Percentiles rank a stretch among this genome's conserved stretches.
Conservation (phyloP, 129 eudicot species). For the Daucus carota region DH1_v3.0 NC_030384.2:31635501-31636000, state of each 20-base stretch:
- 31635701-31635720: not conserved
- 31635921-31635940: not conserved
- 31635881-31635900: not conserved
- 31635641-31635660: not conserved
- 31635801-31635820: not conserved
- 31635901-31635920: not conserved
- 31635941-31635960: not conserved
- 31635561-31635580: not conserved
- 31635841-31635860: not conserved
- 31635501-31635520: not conserved
- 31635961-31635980: not conserved
- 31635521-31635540: not conserved
- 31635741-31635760: not conserved
- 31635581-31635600: not conserved
- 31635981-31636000: not conserved
- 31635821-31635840: not conserved
- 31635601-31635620: not conserved
- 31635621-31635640: not conserved
- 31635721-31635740: not conserved
- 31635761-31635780: not conserved
- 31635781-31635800: not conserved
- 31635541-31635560: not conserved
- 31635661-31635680: not conserved
- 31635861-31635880: not conserved
- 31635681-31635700: not conserved